Evolutionary conservation across 1,284 basidiomycete species (phyloP), one percentile per base, ranked within the genome.

Genomic region (Mycena sp.): DNA sequence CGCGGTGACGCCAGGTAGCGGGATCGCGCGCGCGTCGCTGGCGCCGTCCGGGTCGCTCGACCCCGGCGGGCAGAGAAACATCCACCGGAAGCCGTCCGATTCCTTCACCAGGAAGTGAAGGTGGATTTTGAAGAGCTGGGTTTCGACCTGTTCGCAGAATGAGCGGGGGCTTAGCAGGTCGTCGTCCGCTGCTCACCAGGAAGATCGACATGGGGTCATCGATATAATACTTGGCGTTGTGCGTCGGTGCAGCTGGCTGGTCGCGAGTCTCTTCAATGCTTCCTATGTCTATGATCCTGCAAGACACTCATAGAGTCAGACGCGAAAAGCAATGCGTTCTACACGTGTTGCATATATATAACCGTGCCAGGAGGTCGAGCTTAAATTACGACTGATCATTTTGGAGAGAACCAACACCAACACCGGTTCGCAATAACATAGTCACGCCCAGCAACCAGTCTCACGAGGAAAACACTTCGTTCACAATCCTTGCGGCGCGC

Each of bases 141-240:
- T 49, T 30, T 55, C 60, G 5, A 67, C 67, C 65, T 62, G 64
- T 41, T 17, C 14, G 9, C 32, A 14, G 9, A 35, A 14, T 7
- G 7, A 7, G 32, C 14, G 32, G 26, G 21, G 16, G 19, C 23
- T 11, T 4, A 14, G 3, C 28, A 12, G 21, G 32, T 30, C 25
- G 14, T 9, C 17, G 19, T 23, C 30, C 17, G 49, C 14, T 10
- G 3, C 28, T 55, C 50, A 71, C 72, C 54, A 67, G 55, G 41
- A 72, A 71, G 17, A 70, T 68, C 6, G 66, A 59, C 61, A 70
- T 64, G 21, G 41, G 26, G 45, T 72, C 68, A 23, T 70, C 64
- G 29, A 68, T 40, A 29, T 69, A 72, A 49, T 72, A 72, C 25
- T 63, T 68, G 1, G 37, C 29, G 25, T 54, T 49, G 4, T 32